Base-by-base conservation (phyloP, 495 filamentous ascomycete species). In the Thermothielavioides terrestris region DNA sequence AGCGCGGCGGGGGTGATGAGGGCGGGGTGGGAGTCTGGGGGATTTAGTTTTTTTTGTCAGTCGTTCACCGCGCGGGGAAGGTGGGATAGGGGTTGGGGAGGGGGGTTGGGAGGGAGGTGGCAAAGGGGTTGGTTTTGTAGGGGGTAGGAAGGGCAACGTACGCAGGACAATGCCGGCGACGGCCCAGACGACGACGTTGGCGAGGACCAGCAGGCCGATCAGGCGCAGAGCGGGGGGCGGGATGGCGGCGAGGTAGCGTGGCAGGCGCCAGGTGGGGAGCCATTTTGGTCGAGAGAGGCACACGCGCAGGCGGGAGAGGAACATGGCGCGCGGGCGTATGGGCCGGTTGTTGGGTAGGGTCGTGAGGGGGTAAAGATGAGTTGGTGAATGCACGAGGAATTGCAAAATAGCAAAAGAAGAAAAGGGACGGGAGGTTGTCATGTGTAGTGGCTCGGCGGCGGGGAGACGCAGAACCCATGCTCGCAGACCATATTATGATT, bases 141-240 rank as follows among this genome's bases (percentile, higher is more conserved):
- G 12, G 7, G 46, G 11, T 22, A 6, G 14, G 18, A 1, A 18
- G 26, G 23, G 18, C 1, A 22, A 15, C 39, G 6, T 44, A 51
- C 49, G 71, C 21, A 94, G 63, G 6, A 91, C 74, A 42, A 90
- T 77, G 28, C 76, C 88, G 9, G 80, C 78, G 6, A 76, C 82
- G 50, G 78, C 73, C 89, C 89, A 95, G 10, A 85, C 76, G 5
- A 85, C 21, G 18, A 76, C 58, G 68, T 95, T 95, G 50, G 85
- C 65, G 15, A 76, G 37, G 1, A 83, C 67, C 28, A 95, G 68
- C 11, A 79, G 64, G 42, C 71, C 42, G 34, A 94, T 90, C 28
- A 91, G 83, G 0, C 66, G 75, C 26, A 89, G 56, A 0, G 84
- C 85, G 1, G 79, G 74, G 1, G 78, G 68, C 1, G 89, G 84